A percentile compares a stretch with the other conserved stretches of the same genome.
These are phyloP conservation scores for Alternaria ventricosa DNA, from an alignment of 2,329 filamentous ascomycete species.

Conservation along the genomic window DNA sequence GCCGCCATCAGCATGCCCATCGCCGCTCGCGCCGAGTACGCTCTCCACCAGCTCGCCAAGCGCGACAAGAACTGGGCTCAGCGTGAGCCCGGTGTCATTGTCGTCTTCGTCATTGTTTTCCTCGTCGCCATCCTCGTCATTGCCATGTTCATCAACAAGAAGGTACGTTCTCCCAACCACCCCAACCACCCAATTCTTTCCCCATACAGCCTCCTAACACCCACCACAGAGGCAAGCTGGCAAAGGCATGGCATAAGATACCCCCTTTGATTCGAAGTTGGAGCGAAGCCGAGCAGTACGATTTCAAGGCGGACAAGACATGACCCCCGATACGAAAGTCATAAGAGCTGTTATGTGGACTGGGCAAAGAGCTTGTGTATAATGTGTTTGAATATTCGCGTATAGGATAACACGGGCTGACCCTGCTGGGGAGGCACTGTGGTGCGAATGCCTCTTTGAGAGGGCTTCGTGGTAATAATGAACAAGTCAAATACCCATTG, in stretches of 20 bases:
- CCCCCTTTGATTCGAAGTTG: slow-evolving; percentile 16
- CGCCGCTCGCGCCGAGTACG: slow-evolving; percentile 46
- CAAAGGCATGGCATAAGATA: slow-evolving; percentile 20
- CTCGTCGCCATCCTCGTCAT: slow-evolving; percentile 60
- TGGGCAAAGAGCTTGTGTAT: slow-evolving; percentile 28
- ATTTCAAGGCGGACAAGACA: slow-evolving; percentile 7
- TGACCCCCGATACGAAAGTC: slow-evolving; percentile 10
- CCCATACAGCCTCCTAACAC: slow-evolving; percentile 6
- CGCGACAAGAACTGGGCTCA: slow-evolving; percentile 63
- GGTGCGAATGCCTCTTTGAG: slow-evolving; percentile 33
- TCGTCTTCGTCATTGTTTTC: slow-evolving; percentile 68
- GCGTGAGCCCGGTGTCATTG: slow-evolving; percentile 64
- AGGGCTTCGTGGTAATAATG: slow-evolving; percentile 42
- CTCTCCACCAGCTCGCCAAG: slow-evolving; percentile 55
- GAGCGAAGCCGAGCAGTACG: slow-evolving; percentile 4
- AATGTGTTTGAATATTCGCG: slow-evolving; percentile 35
- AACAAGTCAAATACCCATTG: slow-evolving; percentile 27
- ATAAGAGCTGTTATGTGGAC: slow-evolving; percentile 4
- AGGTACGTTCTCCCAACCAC: slow-evolving; percentile 32
- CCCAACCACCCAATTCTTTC: not conserved
- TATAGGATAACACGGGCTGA: slow-evolving; percentile 18
- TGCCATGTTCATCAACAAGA: slow-evolving; percentile 58
- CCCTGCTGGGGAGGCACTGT: slow-evolving; percentile 28
- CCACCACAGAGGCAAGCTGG: slow-evolving; percentile 18
- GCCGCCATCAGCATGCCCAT: slow-evolving; percentile 47